These are phyloP conservation scores for Lecanoromycetidae sp. DNA, from an alignment of 2,329 filamentous ascomycete species.

Conservation along the genomic window DNA sequence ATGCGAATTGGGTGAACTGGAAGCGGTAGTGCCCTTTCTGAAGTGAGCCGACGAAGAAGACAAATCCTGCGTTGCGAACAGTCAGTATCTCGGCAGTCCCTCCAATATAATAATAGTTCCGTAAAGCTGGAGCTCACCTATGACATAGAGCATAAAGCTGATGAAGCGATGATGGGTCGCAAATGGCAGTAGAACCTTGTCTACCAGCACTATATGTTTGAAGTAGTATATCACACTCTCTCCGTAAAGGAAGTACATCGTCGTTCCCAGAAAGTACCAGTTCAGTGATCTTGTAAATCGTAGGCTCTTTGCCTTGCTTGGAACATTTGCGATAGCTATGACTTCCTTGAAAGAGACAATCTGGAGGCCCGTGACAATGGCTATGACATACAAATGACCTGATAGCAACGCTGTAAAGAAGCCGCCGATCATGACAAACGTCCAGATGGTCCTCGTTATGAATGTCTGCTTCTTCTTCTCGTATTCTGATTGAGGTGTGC, in stretches of 20 bases:
- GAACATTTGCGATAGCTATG: conserved; percentile 92
- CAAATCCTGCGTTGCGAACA: conserved; percentile 54
- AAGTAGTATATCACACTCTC: conserved; percentile 99
- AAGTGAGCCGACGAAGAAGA: conserved; percentile 91
- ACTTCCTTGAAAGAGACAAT: conserved; percentile 99
- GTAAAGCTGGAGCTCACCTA: conserved; percentile 49
- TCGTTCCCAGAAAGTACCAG: conserved; percentile 98
- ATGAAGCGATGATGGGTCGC: conserved; percentile 98
- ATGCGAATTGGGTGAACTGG: conserved; percentile 97
- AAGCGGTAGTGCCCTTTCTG: conserved; percentile 96
- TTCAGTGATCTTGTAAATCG: conserved; percentile 93
- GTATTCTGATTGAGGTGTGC: conserved; percentile 53
- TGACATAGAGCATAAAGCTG: conserved; percentile 94
- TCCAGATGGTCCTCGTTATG: conserved; percentile 94
- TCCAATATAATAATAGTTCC: background rate
- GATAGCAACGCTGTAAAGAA: conserved; percentile 92
- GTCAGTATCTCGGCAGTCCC: conserved; percentile 18
- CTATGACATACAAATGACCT: conserved; percentile 94
- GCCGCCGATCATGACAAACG: conserved; percentile 85
- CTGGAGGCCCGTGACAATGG: conserved; percentile 82
- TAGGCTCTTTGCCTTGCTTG: conserved; percentile 78
- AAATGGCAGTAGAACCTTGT: conserved; percentile 81
- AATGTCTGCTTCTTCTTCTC: conserved; percentile 99
- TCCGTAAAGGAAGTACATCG: conserved; percentile 98
- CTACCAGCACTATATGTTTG: conserved; percentile 94